These are phyloP conservation scores for Ascochyta clinopodiicola DNA, from an alignment of 2,329 filamentous ascomycete species.

Conservation along the genomic window DNA sequence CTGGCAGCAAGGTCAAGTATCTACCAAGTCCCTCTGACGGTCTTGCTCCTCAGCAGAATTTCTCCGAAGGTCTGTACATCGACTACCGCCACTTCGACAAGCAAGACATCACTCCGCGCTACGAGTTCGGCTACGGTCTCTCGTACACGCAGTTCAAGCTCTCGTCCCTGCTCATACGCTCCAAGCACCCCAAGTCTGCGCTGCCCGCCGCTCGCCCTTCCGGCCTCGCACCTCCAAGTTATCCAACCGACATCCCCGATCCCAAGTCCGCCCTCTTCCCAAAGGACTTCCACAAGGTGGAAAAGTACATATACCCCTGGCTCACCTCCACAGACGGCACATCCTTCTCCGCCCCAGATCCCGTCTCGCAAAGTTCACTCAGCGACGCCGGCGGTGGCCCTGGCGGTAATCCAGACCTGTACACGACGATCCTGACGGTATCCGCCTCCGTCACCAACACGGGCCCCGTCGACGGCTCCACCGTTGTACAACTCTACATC, in stretches of 20 bases:
- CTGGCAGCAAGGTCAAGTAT: slow-evolving; percentile 72
- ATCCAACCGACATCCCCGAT: slow-evolving; percentile 62
- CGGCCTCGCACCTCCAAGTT: slow-evolving; percentile 49
- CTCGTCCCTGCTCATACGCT: slow-evolving; percentile 57
- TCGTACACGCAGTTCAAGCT: slow-evolving; percentile 79
- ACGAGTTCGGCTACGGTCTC: slow-evolving; percentile 85
- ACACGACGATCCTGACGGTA: slow-evolving; percentile 61
- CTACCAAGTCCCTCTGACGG: slow-evolving; percentile 63
- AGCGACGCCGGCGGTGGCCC: slow-evolving; percentile 74
- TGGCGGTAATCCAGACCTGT: slow-evolving; percentile 72
- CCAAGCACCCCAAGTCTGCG: slow-evolving; percentile 54
- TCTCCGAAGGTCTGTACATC: slow-evolving; percentile 81
- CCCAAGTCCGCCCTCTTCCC: slow-evolving; percentile 68
- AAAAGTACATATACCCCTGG: slow-evolving; percentile 78
- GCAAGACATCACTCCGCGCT: slow-evolving; percentile 74
- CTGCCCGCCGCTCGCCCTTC: slow-evolving; percentile 44
- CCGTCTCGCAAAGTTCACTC: slow-evolving; percentile 59
- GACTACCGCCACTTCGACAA: slow-evolving; percentile 93
- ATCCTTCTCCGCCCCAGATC: slow-evolving; percentile 58
- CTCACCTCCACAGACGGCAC: slow-evolving; percentile 60
- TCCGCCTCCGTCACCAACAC: slow-evolving; percentile 66
- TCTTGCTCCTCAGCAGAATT: slow-evolving; percentile 79
- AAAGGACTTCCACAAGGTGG: slow-evolving; percentile 63
- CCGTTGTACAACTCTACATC: slow-evolving; percentile 66
- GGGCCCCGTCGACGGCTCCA: slow-evolving; percentile 60